Percentiles rank a stretch among this genome's conserved stretches.
Evolutionary conservation across 345 rosid genomes (phyloP).

Genomic region (Lepidium africanum): DNA sequence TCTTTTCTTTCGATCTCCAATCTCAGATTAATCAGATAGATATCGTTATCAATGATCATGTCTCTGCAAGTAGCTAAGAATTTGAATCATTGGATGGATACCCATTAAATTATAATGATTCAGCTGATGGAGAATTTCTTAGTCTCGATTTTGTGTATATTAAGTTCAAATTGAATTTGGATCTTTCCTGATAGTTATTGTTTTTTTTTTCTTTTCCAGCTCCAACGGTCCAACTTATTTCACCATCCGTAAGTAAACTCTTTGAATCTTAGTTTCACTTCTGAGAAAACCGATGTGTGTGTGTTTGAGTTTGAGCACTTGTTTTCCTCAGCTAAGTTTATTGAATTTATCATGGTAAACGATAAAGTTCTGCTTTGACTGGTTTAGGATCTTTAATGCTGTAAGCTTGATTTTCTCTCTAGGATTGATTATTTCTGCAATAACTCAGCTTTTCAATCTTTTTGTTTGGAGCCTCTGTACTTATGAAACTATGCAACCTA

Average conservation of each 20-base stretch:
- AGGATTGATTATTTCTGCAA: too few relatives aligned
- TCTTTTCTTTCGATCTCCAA: background rate
- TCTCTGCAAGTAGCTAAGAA: background rate
- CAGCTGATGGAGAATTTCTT: background rate
- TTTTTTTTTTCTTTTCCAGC: conserved; percentile 32
- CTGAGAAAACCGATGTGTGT: background rate
- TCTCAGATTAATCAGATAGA: background rate
- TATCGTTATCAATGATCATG: background rate
- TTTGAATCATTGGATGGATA: background rate
- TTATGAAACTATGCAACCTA: background rate
- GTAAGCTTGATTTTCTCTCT: too few relatives aligned
- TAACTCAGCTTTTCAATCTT: background rate
- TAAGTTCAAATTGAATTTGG: background rate
- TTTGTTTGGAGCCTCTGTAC: background rate
- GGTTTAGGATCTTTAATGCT: background rate
- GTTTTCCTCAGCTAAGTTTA: background rate
- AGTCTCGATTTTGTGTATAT: background rate
- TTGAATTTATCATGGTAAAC: background rate
- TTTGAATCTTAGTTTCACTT: background rate
- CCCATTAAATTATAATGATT: background rate
- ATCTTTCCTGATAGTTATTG: background rate
- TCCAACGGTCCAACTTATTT: conserved; percentile 60
- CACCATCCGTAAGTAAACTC: conserved; percentile 77
- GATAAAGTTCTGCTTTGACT: background rate
- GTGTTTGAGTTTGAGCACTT: background rate